Percentiles rank a stretch among this genome's conserved stretches.
Evolutionary conservation across 2,329 filamentous ascomycete genomes (phyloP).

Genomic region (Chrysoporthe deuterocubensis): DNA sequence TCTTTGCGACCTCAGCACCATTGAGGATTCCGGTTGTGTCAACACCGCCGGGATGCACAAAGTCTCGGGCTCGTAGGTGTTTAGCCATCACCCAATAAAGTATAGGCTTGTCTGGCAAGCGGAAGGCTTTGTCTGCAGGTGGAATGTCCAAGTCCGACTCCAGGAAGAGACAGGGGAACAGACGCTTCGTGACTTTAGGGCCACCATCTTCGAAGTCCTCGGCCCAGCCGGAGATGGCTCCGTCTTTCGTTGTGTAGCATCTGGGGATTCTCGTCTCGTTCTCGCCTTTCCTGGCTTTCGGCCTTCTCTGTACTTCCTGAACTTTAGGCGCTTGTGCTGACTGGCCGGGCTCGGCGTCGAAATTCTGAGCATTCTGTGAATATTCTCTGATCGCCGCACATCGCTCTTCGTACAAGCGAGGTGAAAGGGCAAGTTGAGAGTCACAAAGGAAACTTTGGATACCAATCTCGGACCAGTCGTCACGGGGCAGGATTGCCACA

Average conservation of each 20-base stretch:
- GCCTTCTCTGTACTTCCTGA: neutral
- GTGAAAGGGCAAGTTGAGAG: neutral
- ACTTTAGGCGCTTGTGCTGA: neutral
- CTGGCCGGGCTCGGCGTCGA: neutral
- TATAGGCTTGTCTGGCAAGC: neutral
- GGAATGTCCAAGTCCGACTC: neutral
- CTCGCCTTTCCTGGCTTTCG: neutral
- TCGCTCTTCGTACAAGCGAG: neutral
- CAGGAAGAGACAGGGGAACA: conserved; percentile 9
- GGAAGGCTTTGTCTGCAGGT: neutral
- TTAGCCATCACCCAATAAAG: neutral
- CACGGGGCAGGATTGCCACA: neutral
- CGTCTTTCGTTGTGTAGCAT: conserved; percentile 3
- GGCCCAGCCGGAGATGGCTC: neutral
- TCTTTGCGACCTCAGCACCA: neutral
- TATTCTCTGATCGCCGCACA: neutral
- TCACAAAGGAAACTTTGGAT: neutral
- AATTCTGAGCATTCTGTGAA: no score
- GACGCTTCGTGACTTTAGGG: neutral
- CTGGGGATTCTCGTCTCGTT: neutral
- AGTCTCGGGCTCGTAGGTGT: neutral
- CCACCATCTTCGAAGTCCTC: neutral
- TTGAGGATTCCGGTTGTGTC: neutral
- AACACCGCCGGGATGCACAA: neutral
- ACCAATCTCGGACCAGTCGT: neutral